A percentile compares a stretch with the other conserved stretches of the same genome.
Conservation (phyloP, 192 early-diverging fungal genomes). For the Rhizophagus clarus region DNA sequence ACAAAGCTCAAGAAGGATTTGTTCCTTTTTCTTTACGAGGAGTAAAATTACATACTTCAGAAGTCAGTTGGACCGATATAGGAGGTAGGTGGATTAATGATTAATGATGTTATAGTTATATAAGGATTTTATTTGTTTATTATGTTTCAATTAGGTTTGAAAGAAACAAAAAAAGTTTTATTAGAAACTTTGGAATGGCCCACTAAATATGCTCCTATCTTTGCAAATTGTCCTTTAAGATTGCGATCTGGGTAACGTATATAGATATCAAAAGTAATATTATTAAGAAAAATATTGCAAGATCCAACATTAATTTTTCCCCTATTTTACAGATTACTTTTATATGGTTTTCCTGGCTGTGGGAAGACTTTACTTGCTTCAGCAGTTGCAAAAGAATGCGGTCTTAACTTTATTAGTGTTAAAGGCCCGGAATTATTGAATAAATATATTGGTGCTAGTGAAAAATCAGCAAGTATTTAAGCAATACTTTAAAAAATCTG, state of each 20-base stretch:
- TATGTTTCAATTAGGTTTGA: slow-evolving; percentile 54
- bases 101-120: background rate
- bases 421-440: slow-evolving; percentile 98
- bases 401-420: slow-evolving; percentile 94
- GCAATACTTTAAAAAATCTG: background rate
- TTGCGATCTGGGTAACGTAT: slow-evolving; percentile 79
- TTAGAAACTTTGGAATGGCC: slow-evolving; percentile 96
- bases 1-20: slow-evolving; percentile 73
- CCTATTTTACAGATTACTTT: slow-evolving; percentile 60
- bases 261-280: background rate
- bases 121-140: background rate
- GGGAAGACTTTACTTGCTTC: slow-evolving; percentile 96
- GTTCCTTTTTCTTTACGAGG: slow-evolving; percentile 79
- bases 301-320: background rate
- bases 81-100: slow-evolving; percentile 53
- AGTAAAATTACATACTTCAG: slow-evolving; percentile 75
- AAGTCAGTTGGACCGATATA: slow-evolving; percentile 85
- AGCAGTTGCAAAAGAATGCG: slow-evolving; percentile 95
- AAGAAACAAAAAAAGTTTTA: slow-evolving; percentile 76
- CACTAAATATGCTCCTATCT: slow-evolving; percentile 88
- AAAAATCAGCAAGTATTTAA: slow-evolving; percentile 72
- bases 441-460: slow-evolving; percentile 98
- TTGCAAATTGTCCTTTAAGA: slow-evolving; percentile 84
- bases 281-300: slow-evolving; percentile 2
- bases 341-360: slow-evolving; percentile 99